Percentiles rank a stretch among this genome's conserved stretches.
Evolutionary conservation across 257 asterid species (phyloP).

Genomic region (Hygrophila difformis): DNA sequence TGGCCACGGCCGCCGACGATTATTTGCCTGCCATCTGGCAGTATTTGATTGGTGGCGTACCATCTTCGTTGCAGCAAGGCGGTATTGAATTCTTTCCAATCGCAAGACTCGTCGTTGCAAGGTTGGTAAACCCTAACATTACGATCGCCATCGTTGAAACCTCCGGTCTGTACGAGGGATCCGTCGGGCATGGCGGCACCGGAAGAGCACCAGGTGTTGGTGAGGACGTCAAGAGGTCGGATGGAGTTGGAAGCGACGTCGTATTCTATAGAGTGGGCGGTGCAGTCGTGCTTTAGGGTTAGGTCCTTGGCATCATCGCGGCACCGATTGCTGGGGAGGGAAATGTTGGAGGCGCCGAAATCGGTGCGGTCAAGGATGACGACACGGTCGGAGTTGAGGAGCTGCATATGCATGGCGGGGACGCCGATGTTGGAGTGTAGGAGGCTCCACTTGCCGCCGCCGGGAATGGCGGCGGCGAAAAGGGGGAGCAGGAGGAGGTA

Average conservation of each 20-base stretch:
- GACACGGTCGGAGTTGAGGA: slow-evolving; percentile 37
- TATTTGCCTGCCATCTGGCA: slow-evolving; percentile 14
- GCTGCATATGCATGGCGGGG: slow-evolving; percentile 58
- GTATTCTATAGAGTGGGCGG: slow-evolving; percentile 49
- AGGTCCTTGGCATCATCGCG: slow-evolving; percentile 22
- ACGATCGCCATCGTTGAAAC: slow-evolving; percentile 18
- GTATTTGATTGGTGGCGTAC: slow-evolving; percentile 12
- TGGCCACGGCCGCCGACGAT: slow-evolving; percentile 10
- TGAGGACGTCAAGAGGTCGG: slow-evolving; percentile 34
- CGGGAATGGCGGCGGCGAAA: slow-evolving; percentile 12
- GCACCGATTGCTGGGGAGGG: slow-evolving; percentile 31
- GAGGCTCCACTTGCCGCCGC: slow-evolving; percentile 38
- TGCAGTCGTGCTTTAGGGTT: slow-evolving; percentile 26
- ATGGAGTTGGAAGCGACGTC: slow-evolving; percentile 28
- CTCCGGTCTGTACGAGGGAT: slow-evolving; percentile 36
- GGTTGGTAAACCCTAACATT: slow-evolving; percentile 12
- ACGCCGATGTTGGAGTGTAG: slow-evolving; percentile 31
- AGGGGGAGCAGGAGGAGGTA: slow-evolving; percentile 15
- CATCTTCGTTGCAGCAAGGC: slow-evolving; percentile 12
- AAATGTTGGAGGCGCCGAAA: slow-evolving; percentile 35
- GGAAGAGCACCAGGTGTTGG: slow-evolving; percentile 51
- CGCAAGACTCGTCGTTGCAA: slow-evolving; percentile 15
- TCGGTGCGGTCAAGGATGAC: slow-evolving; percentile 46
- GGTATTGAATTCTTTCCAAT: slow-evolving; percentile 21
- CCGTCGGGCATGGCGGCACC: slow-evolving; percentile 38